Evolutionary conservation across 148 eudicot species (phyloP).

Genomic region (Agrostemma githago): DNA sequence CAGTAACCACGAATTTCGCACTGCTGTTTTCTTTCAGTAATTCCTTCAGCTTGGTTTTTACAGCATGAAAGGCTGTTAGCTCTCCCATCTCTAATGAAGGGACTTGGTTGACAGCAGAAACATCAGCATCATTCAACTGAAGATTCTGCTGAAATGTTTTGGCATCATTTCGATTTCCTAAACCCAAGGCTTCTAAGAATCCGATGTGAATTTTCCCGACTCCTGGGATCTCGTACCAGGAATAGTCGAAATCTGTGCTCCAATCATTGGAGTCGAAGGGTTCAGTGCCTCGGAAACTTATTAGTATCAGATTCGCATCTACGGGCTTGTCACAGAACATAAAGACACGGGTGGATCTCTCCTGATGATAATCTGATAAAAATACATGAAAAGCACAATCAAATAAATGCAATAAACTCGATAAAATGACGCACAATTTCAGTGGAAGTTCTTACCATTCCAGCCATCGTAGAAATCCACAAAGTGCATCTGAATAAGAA

Average conservation of each 20-base stretch:
- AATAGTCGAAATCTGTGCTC: constrained; percentile 62
- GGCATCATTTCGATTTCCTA: constrained; percentile 31
- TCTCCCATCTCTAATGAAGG: constrained; percentile 4
- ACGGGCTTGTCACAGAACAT: constrained; percentile 42
- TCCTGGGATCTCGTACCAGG: constrained; percentile 46
- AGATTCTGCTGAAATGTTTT: constrained; percentile 31
- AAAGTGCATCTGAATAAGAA: constrained; percentile 61
- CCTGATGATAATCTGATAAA: constrained; percentile 43
- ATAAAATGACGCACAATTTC: neutral
- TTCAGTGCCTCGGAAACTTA: constrained; percentile 74
- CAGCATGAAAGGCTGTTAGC: constrained; percentile 41
- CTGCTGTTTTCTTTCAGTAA: constrained; percentile 26
- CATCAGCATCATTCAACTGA: constrained; percentile 4
- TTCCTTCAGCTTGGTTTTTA: constrained; percentile 36
- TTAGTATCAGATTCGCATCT: constrained; percentile 38
- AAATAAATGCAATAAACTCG: neutral
- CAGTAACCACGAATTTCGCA: constrained; percentile 59
- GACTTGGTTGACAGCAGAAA: neutral
- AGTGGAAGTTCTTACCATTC: constrained; percentile 46
- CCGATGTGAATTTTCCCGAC: constrained; percentile 62
- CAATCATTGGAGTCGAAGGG: constrained; percentile 57
- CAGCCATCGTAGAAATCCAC: constrained; percentile 55
- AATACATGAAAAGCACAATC: neutral
- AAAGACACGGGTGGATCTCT: constrained; percentile 50
- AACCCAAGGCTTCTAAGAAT: constrained; percentile 71